phyloP scores from a whole-genome alignment of 352 stramenopile genomes.

The Thalassiosira exigua region DNA sequence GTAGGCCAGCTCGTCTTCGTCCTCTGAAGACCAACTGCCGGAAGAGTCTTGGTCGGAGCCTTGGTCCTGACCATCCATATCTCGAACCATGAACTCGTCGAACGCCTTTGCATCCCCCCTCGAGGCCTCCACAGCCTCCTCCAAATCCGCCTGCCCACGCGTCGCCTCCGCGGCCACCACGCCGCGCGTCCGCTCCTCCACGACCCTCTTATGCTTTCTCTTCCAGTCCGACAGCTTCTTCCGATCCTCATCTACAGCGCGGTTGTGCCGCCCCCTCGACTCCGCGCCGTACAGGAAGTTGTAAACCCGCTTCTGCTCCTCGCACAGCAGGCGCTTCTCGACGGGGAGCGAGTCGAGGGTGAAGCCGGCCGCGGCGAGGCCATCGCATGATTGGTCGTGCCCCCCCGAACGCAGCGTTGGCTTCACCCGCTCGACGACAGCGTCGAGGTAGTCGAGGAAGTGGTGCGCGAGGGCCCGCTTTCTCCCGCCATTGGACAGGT shows the following conservation, averaged over 20 bases:
- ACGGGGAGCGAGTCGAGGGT: slow-evolving; percentile 55
- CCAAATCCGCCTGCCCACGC: slow-evolving; percentile 60
- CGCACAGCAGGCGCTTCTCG: slow-evolving; percentile 74
- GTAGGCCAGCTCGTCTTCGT: slow-evolving; percentile 59
- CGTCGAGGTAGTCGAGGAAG: slow-evolving; percentile 71
- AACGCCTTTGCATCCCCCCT: slow-evolving; percentile 49
- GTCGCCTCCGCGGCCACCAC: slow-evolving; percentile 65
- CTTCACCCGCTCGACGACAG: slow-evolving; percentile 69
- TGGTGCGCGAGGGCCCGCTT: slow-evolving; percentile 52
- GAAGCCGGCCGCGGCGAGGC: too few relatives aligned
- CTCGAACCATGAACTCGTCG: slow-evolving; percentile 15
- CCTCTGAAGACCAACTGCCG: slow-evolving; percentile 45
- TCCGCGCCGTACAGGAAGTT: slow-evolving; percentile 56
- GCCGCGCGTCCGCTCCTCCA: slow-evolving; percentile 66
- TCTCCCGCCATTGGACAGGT: slow-evolving; percentile 61
- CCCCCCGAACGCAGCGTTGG: slow-evolving; percentile 46
- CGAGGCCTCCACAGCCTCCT: slow-evolving; percentile 74
- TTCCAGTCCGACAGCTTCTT: slow-evolving; percentile 68
- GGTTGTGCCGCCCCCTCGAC: slow-evolving; percentile 18
- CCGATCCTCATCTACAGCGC: slow-evolving; percentile 43
- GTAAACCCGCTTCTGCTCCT: slow-evolving; percentile 70
- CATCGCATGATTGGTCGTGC: too few relatives aligned
- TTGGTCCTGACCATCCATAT: slow-evolving; percentile 46
- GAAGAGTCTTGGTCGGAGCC: slow-evolving; percentile 28
- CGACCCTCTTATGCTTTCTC: slow-evolving; percentile 65